phyloP scores from a whole-genome alignment of 2,329 filamentous ascomycete genomes.

The Aspergillus piperis region DNA sequence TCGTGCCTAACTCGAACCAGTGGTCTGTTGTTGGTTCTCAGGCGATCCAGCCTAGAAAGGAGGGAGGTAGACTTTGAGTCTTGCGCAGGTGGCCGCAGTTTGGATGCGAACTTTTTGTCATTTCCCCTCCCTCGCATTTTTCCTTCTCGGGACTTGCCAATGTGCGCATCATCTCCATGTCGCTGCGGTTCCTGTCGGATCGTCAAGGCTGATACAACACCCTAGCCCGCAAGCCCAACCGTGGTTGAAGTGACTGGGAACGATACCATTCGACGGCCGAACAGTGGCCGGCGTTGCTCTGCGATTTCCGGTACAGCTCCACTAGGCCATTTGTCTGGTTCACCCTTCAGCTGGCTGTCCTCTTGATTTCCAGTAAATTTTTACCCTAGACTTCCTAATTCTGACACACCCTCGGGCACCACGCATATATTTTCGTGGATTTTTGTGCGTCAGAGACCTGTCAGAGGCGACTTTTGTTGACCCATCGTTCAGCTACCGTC shows the following conservation, averaged over 20 bases:
- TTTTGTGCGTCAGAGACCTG: conserved; percentile 23
- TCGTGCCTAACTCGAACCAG: conserved; percentile 26
- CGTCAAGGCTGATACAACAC: conserved; percentile 31
- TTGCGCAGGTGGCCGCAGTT: conserved; percentile 29
- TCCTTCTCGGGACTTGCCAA: conserved; percentile 22
- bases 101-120: conserved; percentile 19
- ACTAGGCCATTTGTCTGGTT: conserved; percentile 22
- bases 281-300: conserved; percentile 21
- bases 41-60: conserved; percentile 24
- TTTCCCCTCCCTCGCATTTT: conserved; percentile 10
- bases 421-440: conserved; percentile 1
- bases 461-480: conserved; percentile 25
- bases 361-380: conserved; percentile 16
- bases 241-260: conserved; percentile 29
- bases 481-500: conserved; percentile 31
- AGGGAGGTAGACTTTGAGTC: conserved; percentile 25
- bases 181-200: conserved; percentile 34
- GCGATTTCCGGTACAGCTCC: conserved; percentile 26
- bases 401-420: conserved; percentile 3
- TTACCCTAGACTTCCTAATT: conserved; percentile 10
- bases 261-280: conserved; percentile 26
- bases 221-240: conserved; percentile 30
- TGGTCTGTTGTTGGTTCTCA: conserved; percentile 16
- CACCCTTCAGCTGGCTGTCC: conserved; percentile 20
- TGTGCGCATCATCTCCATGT: conserved; percentile 36